Conservation (phyloP, 2,329 filamentous ascomycete genomes). For the Aspergillus spinulosporus region DNA sequence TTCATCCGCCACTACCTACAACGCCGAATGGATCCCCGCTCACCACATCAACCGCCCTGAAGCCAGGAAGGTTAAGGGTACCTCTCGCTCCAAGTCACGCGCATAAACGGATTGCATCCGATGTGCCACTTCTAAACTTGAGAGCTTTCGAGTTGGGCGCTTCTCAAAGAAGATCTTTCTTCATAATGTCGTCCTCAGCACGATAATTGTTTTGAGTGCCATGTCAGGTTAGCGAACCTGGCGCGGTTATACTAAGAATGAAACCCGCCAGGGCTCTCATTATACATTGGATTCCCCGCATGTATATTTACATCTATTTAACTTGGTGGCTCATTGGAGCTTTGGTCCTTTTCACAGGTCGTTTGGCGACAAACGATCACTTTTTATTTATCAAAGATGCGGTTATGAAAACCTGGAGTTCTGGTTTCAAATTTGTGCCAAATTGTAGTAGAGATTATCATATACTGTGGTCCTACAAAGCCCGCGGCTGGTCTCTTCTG, state of each 20-base stretch:
- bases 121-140: slow-evolving; percentile 3
- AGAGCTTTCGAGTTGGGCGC: background rate
- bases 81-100: slow-evolving; percentile 40
- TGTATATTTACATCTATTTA: slow-evolving; percentile 29
- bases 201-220: slow-evolving; percentile 14
- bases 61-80: slow-evolving; percentile 61
- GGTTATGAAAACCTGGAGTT: slow-evolving; percentile 1
- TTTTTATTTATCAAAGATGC: background rate
- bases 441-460: background rate
- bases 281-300: slow-evolving; percentile 19
- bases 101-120: slow-evolving; percentile 25
- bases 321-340: slow-evolving; percentile 17
- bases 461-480: background rate
- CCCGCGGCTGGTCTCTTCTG: background rate
- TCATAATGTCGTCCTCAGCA: slow-evolving; percentile 7
- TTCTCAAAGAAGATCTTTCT: slow-evolving; percentile 13
- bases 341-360: slow-evolving; percentile 4
- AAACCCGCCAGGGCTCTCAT: slow-evolving; percentile 17
- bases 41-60: slow-evolving; percentile 85
- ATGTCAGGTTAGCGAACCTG: slow-evolving; percentile 14
- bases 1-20: slow-evolving; percentile 72
- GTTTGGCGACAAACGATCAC: slow-evolving; percentile 12
- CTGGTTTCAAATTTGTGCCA: background rate
- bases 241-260: slow-evolving; percentile 25
- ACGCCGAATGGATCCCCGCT: slow-evolving; percentile 90